Percentiles rank a stretch among this genome's conserved stretches.
phyloP scores from a whole-genome alignment of 257 asterid species.

The Fraxinus anomala region DNA sequence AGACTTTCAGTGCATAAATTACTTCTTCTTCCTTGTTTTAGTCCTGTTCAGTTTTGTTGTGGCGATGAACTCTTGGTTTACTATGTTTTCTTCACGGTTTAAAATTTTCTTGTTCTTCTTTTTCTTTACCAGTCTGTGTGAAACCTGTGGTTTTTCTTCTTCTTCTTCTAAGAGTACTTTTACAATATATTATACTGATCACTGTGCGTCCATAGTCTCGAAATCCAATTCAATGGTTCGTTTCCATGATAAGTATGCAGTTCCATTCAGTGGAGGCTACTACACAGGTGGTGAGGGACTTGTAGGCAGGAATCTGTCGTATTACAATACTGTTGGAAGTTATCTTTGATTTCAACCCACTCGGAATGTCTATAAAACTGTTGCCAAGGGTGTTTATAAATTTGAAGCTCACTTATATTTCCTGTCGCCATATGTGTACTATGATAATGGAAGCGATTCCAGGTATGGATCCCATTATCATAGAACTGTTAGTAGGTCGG shows the following conservation, averaged over 20 bases:
- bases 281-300: constrained; percentile 33
- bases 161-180: constrained; percentile 2
- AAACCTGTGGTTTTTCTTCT: background rate
- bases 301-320: constrained; percentile 12
- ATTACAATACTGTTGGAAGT: background rate
- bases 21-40: background rate
- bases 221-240: constrained; percentile 17
- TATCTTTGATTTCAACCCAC: constrained; percentile 27
- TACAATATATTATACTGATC: constrained; percentile 35
- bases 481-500: background rate
- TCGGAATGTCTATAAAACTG: constrained; percentile 35
- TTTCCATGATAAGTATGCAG: background rate
- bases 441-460: background rate
- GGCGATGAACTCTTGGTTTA: background rate
- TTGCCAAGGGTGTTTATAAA: constrained; percentile 33
- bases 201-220: constrained; percentile 55
- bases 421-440: constrained; percentile 13
- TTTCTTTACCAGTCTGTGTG: constrained; percentile 22
- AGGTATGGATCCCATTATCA: constrained; percentile 29
- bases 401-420: constrained; percentile 41
- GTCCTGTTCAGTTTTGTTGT: background rate
- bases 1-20: background rate
- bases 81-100: constrained; percentile 19
- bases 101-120: constrained; percentile 21
- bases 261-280: constrained; percentile 2